Conservation (phyloP, 2,329 filamentous ascomycete genomes). For the Hypoxylon sp. region DNA sequence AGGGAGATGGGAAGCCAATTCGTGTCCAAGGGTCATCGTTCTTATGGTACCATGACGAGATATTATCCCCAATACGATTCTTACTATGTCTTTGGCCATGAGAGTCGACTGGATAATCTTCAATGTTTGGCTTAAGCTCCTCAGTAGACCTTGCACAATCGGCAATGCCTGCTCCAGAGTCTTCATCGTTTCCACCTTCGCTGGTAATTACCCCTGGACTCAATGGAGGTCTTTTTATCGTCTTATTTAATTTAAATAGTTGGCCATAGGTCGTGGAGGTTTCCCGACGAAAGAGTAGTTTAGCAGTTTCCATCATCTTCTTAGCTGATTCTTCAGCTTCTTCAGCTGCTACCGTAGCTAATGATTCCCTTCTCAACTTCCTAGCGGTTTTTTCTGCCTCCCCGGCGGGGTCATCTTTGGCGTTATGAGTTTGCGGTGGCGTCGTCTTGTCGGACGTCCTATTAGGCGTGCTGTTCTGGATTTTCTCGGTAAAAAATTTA, state of each 20-base stretch:
- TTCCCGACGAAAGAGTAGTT: too few species aligned
- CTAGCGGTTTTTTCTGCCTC: too few species aligned
- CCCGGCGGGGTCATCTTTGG: background rate
- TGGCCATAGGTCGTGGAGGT: too few species aligned
- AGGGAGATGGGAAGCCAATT: slow-evolving; percentile 52
- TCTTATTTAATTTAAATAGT: background rate
- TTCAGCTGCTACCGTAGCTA: too few species aligned
- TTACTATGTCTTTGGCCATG: slow-evolving; percentile 22
- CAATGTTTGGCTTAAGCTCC: background rate
- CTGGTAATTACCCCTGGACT: background rate
- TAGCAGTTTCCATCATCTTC: too few species aligned
- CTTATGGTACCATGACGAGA: slow-evolving; percentile 57
- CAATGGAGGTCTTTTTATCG: background rate
- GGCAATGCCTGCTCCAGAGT: background rate
- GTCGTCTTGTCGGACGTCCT: background rate
- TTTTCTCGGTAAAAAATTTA: background rate
- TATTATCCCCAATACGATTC: slow-evolving; percentile 49
- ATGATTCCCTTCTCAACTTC: too few species aligned
- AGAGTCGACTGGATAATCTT: slow-evolving; percentile 10
- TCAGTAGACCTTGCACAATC: background rate
- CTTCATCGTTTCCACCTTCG: background rate
- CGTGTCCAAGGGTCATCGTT: slow-evolving; percentile 63
- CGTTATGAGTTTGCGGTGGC: background rate
- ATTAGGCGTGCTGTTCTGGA: background rate
- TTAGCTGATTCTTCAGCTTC: too few species aligned